Conservation (phyloP, 306 rosid species). For the Prunus mume region DNA sequence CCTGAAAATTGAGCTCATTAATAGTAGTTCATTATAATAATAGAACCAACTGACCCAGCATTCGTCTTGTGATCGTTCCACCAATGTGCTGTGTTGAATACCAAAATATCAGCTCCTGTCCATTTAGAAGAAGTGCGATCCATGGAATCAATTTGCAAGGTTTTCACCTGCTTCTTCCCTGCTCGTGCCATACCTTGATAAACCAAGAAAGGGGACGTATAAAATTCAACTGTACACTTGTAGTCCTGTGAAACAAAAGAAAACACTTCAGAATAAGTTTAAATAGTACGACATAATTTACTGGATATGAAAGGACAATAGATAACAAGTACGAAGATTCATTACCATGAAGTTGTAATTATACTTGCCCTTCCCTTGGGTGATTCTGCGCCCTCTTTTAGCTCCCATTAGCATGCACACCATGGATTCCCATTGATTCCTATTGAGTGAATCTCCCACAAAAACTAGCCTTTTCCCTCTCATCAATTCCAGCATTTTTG, state of each 20-base stretch:
- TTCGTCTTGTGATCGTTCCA: slow-evolving; percentile 93
- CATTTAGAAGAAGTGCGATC: slow-evolving; percentile 87
- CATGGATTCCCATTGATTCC: slow-evolving; percentile 98
- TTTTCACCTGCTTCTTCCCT: slow-evolving; percentile 64
- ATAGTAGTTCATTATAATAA: too few relatives aligned
- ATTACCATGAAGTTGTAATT: slow-evolving; percentile 87
- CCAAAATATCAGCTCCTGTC: slow-evolving; percentile 85
- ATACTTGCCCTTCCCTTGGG: slow-evolving; percentile 72
- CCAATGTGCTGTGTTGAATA: slow-evolving; percentile 97
- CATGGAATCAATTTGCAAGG: slow-evolving; percentile 69
- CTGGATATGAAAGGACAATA: slow-evolving; percentile 4
- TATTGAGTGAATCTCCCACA: slow-evolving; percentile 91
- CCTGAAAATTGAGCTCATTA: too few relatives aligned
- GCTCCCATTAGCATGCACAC: slow-evolving; percentile 73
- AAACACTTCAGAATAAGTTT: slow-evolving; percentile 1
- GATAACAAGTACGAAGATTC: slow-evolving; percentile 14
- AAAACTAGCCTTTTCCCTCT: slow-evolving; percentile 92
- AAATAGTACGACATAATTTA: slow-evolving; percentile 2
- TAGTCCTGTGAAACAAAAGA: slow-evolving; percentile 53
- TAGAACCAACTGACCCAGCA: slow-evolving; percentile 59
- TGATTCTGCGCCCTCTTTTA: slow-evolving; percentile 70
- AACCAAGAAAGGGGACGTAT: slow-evolving; percentile 75
- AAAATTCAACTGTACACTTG: slow-evolving; percentile 80
- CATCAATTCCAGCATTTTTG: slow-evolving; percentile 77
- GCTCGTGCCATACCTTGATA: slow-evolving; percentile 78